Base-by-base conservation (phyloP, 805 yeast species). In the Debaryomyces castellii region DNA sequence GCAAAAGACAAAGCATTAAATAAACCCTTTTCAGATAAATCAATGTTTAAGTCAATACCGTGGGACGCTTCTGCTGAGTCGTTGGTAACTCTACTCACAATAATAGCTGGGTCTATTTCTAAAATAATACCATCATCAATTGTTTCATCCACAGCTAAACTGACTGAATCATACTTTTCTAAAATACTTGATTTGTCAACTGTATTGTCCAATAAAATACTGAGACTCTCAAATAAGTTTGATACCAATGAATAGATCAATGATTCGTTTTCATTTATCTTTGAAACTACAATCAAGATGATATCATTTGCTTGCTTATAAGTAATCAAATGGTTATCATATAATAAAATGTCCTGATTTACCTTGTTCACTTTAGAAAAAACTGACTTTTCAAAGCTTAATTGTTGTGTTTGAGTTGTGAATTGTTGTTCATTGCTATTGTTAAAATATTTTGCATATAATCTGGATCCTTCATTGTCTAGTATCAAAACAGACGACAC, bases 101-200 rank as follows among this genome's bases (percentile, higher is more conserved):
- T 87, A 35, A 88, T 82, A 28, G 85, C 81, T 4, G 96, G 83
- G 59, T 94, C 97, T 22, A 90, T 85, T 65, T 94, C 97, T 54
- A 94, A 76, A 46, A 94, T 82, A 51, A 94, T 82, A 34, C 98
- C 99, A 62, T 91, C 96, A 62, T 94, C 99, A 41, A 94, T 75
- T 8, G 95, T 78, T 68, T 94, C 98, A 65, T 94, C 99, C 37
- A 91, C 79, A 3, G 95, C 88, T 63, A 94, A 77, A 37, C 89
- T 75, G 32, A 90, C 85, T 74, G 88, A 76, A 66, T 94, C 99
- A 62, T 85, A 94, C 62, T 85, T 81, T 52, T 88, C 96, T 57
- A 83, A 78, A 39, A 92, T 71, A 3, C 91, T 79, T 53, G 83
- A 77, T 63, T 83, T 88, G 66, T 94, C 98, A 51, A 91, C 72